Conservation (phyloP, 495 filamentous ascomycete species). For the Entonaema liquescens region DNA sequence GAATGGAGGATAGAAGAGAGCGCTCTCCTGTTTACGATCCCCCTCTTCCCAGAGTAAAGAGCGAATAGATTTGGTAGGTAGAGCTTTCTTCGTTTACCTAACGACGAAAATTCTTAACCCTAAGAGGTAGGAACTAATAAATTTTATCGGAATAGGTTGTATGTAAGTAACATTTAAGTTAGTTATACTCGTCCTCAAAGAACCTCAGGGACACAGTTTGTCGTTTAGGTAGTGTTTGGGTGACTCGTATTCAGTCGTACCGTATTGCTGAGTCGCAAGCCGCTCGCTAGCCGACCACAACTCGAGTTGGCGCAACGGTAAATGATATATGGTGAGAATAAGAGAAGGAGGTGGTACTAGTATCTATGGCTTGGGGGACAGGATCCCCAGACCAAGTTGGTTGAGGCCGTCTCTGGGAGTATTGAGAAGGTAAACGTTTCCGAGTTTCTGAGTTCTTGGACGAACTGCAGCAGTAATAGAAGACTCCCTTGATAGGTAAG, state of each 20-base stretch:
- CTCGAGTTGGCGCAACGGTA: neutral
- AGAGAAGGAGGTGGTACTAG: neutral
- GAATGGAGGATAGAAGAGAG: conserved; percentile 2
- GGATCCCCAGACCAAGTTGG: conserved; percentile 22
- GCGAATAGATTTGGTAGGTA: neutral
- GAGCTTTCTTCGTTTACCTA: neutral
- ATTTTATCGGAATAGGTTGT: conserved; percentile 6
- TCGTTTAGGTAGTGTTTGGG: neutral
- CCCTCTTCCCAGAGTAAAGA: neutral
- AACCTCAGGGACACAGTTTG: neutral
- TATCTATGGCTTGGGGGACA: conserved; percentile 17
- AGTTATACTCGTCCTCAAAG: neutral
- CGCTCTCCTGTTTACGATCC: neutral
- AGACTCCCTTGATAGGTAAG: conserved; percentile 33
- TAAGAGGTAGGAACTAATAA: conserved; percentile 1
- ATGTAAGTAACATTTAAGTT: neutral
- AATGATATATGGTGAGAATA: neutral
- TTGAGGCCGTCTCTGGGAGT: conserved; percentile 3
- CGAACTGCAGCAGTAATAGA: neutral
- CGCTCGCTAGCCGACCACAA: neutral
- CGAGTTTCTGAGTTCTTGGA: neutral
- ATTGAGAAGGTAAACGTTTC: neutral
- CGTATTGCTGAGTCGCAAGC: neutral
- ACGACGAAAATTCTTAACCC: neutral
- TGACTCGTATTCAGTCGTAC: neutral